phyloP scores from a whole-genome alignment of 768 basidiomycete genomes.

The Tylopilus cervinicoccineus region DNA sequence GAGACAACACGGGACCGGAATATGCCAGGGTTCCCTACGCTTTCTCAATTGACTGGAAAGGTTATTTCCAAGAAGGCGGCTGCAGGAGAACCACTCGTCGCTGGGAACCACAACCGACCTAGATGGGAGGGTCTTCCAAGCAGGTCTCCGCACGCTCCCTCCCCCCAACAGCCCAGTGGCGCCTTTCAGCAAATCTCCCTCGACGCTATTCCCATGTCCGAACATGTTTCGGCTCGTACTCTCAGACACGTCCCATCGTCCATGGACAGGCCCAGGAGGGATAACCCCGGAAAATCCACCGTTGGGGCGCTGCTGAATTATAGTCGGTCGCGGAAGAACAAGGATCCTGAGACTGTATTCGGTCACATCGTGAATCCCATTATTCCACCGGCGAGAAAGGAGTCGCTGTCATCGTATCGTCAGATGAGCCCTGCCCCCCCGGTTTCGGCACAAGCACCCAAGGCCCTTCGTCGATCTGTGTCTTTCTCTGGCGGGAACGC shows the following conservation, averaged over 20 bases:
- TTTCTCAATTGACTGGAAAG: constrained; percentile 17
- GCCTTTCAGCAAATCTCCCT: constrained; percentile 8
- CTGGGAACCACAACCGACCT: background rate
- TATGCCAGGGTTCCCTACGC: constrained; percentile 11
- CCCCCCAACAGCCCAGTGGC: background rate
- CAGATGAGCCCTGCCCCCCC: background rate
- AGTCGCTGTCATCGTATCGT: constrained; percentile 7
- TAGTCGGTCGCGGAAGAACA: constrained; percentile 1
- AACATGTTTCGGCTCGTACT: constrained; percentile 1
- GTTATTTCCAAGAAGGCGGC: constrained; percentile 4
- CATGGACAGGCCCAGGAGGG: constrained; percentile 3
- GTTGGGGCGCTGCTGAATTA: constrained; percentile 7
- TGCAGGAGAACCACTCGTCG: background rate
- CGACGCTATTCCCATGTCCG: constrained; percentile 9
- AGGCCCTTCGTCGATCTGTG: constrained; percentile 24
- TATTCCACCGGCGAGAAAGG: constrained; percentile 12
- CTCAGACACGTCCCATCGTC: constrained; percentile 11
- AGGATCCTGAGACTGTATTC: constrained; percentile 10
- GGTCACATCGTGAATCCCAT: constrained; percentile 14
- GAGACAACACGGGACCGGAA: background rate
- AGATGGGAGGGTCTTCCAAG: constrained; percentile 2
- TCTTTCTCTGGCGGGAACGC: constrained; percentile 19
- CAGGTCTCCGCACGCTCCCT: background rate
- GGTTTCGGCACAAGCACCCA: background rate
- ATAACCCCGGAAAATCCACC: background rate